Percentiles rank a stretch among this genome's conserved stretches.
Conservation (phyloP, 352 stramenopile genomes). For the Thraustotheca clavata region DNA sequence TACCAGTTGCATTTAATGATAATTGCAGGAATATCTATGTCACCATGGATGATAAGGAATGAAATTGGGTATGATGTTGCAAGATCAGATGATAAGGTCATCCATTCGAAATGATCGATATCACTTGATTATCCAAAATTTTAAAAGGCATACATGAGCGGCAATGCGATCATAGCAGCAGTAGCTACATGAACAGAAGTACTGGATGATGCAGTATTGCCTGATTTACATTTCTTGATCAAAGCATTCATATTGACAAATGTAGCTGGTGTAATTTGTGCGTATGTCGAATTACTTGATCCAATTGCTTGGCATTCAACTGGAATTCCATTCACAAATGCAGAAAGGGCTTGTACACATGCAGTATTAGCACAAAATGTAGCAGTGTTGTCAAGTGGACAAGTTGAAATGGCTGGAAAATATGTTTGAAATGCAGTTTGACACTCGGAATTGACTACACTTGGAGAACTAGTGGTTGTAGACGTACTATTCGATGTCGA, state of each 20-base stretch:
- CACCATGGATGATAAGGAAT: too few species aligned
- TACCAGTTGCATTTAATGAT: too few species aligned
- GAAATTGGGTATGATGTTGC: too few species aligned
- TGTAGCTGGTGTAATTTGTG: neutral
- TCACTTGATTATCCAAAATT: too few species aligned
- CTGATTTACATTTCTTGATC: neutral
- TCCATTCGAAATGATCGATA: too few species aligned
- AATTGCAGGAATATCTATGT: too few species aligned
- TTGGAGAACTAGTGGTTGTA: neutral
- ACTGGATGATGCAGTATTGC: neutral
- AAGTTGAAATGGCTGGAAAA: neutral
- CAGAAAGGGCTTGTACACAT: neutral
- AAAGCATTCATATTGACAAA: neutral
- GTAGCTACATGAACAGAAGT: neutral
- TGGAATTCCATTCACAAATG: neutral
- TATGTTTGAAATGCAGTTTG: neutral
- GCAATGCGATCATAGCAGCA: neutral
- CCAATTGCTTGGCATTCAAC: constrained; percentile 3
- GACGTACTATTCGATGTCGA: neutral
- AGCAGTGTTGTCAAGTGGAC: neutral
- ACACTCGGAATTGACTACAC: neutral
- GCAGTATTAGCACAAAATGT: neutral
- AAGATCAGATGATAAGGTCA: too few species aligned
- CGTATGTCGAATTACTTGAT: neutral
- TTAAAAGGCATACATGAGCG: too few species aligned